Conservation (phyloP, 2,329 filamentous ascomycete species). For the Cytospora leucostoma region DNA sequence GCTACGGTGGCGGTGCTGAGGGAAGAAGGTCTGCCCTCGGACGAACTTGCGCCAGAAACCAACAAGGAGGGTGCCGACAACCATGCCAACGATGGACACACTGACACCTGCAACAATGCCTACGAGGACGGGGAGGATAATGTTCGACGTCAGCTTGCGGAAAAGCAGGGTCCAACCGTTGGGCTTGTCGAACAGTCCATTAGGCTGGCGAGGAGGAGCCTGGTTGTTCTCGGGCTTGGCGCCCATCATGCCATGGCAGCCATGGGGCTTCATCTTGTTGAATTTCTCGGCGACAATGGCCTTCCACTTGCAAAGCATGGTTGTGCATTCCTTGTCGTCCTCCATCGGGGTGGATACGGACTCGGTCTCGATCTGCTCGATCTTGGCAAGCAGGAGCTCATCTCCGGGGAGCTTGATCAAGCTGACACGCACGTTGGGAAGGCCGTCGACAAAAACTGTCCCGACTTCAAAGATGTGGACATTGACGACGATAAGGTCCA, state of each 20-base stretch:
- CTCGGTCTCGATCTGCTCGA: slow-evolving; percentile 42
- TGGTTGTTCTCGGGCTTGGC: slow-evolving; percentile 28
- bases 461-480: slow-evolving; percentile 64
- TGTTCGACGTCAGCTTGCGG: slow-evolving; percentile 59
- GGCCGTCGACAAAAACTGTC: slow-evolving; percentile 53
- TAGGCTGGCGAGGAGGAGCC: slow-evolving; percentile 24
- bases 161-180: slow-evolving; percentile 50
- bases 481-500: slow-evolving; percentile 56
- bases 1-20: slow-evolving; percentile 36
- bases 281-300: slow-evolving; percentile 51
- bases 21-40: slow-evolving; percentile 43
- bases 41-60: slow-evolving; percentile 58
- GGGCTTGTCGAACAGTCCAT: slow-evolving; percentile 27
- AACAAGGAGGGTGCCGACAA: slow-evolving; percentile 62
- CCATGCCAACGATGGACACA: slow-evolving; percentile 63
- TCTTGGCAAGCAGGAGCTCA: slow-evolving; percentile 56
- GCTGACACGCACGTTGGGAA: slow-evolving; percentile 60
- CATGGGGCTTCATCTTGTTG: slow-evolving; percentile 39
- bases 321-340: slow-evolving; percentile 42
- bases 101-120: slow-evolving; percentile 69
- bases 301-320: slow-evolving; percentile 58
- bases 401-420: slow-evolving; percentile 60
- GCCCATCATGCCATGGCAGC: slow-evolving; percentile 43
- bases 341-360: slow-evolving; percentile 32
- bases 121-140: slow-evolving; percentile 68